These are phyloP conservation scores for Ampelomyces quisqualis DNA, from an alignment of 2,329 filamentous ascomycete species.

Conservation along the genomic window DNA sequence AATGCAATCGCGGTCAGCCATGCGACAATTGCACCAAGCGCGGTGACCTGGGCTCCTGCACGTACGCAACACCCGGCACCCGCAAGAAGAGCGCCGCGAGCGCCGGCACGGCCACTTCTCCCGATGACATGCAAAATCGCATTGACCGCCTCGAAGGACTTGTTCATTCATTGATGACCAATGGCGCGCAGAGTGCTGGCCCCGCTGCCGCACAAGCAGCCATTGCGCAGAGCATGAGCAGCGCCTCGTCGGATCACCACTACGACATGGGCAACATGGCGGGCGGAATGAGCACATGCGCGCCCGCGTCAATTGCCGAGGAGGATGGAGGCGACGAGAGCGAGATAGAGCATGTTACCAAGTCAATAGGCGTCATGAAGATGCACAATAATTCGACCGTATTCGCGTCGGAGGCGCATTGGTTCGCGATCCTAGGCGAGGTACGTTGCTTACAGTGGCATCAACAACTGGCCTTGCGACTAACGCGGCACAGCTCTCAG, in stretches of 20 bases:
- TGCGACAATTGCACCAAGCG: slow-evolving; percentile 95
- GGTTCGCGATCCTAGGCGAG: slow-evolving; percentile 55
- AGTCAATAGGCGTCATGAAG: slow-evolving; percentile 56
- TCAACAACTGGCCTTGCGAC: slow-evolving; percentile 16
- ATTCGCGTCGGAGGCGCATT: slow-evolving; percentile 55
- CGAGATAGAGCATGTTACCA: slow-evolving; percentile 59
- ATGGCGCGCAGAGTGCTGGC: slow-evolving; percentile 65
- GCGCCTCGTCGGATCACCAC: slow-evolving; percentile 42
- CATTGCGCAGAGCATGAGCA: slow-evolving; percentile 52
- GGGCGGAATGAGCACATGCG: slow-evolving; percentile 57
- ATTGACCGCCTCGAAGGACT: slow-evolving; percentile 93
- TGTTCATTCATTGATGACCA: slow-evolving; percentile 92
- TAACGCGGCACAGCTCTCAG: slow-evolving; percentile 70
- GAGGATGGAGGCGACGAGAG: slow-evolving; percentile 60
- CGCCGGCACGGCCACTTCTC: slow-evolving; percentile 61
- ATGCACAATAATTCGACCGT: slow-evolving; percentile 52
- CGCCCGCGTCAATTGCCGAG: slow-evolving; percentile 56
- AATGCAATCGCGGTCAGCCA: slow-evolving; percentile 88
- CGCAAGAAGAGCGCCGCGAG: slow-evolving; percentile 68
- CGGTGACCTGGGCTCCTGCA: slow-evolving; percentile 76
- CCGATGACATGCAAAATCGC: slow-evolving; percentile 97
- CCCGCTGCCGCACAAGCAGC: slow-evolving; percentile 61
- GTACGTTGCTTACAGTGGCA: slow-evolving; percentile 33
- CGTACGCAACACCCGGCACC: slow-evolving; percentile 69
- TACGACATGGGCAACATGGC: slow-evolving; percentile 57